Percentiles rank a stretch among this genome's conserved stretches.
Evolutionary conservation across 2,329 filamentous ascomycete genomes (phyloP).

Genomic region (Pseudogymnoascus sp.): DNA sequence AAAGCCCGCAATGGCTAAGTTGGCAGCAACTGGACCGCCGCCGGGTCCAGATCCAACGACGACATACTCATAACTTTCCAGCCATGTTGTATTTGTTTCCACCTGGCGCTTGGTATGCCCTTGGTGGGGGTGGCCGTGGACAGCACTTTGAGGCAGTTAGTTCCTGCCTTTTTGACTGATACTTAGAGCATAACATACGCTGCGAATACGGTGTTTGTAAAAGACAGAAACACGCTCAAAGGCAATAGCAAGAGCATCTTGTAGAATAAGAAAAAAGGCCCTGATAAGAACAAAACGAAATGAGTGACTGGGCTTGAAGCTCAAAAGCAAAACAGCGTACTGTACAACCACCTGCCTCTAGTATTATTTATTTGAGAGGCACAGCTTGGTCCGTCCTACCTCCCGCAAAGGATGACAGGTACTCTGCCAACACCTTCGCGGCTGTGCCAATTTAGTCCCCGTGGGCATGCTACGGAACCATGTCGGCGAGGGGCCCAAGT

Average conservation of each 20-base stretch:
- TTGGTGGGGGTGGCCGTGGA: neutral
- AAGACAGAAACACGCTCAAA: neutral
- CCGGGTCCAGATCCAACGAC: conserved; percentile 44
- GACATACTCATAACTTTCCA: conserved; percentile 40
- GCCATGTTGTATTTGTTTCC: neutral
- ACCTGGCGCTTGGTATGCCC: neutral
- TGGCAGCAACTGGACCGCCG: conserved; percentile 40
- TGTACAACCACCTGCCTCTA: neutral
- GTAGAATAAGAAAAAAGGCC: neutral
- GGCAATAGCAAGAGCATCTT: neutral
- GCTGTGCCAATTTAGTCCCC: neutral
- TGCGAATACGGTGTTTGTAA: neutral
- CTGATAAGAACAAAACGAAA: neutral
- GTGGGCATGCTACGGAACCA: neutral
- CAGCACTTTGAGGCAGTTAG: neutral
- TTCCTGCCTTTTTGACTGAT: neutral
- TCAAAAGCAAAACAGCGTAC: neutral
- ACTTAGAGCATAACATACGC: neutral
- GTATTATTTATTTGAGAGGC: neutral
- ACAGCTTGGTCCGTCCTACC: neutral
- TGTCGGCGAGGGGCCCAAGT: neutral
- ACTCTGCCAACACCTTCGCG: neutral
- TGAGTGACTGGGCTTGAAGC: neutral
- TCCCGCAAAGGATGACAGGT: neutral
- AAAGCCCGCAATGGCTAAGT: conserved; percentile 42